Conservation (phyloP, 495 filamentous ascomycete species). For the Aspergillus avenaceus region DNA sequence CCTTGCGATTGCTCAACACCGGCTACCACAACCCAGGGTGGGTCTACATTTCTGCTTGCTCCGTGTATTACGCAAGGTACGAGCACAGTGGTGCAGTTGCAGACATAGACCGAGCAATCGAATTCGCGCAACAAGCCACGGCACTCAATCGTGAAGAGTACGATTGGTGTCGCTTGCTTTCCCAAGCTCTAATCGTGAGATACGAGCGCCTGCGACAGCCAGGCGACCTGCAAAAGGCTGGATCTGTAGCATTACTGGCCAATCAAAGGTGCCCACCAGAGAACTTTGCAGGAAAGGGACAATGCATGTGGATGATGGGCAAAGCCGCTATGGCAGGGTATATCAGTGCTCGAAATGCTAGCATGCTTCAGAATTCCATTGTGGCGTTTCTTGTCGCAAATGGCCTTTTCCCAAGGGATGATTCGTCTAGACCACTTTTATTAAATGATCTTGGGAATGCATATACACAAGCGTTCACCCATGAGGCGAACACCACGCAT, state of each 20-base stretch:
- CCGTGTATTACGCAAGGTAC: neutral
- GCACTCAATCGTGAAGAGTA: neutral
- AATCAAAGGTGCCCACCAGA: neutral
- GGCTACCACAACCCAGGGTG: neutral
- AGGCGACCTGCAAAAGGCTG: neutral
- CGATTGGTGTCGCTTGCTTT: neutral
- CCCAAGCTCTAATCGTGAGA: neutral
- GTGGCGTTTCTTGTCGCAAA: neutral
- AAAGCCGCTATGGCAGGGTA: neutral
- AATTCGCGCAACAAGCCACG: neutral
- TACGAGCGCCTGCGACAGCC: neutral
- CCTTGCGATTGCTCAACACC: neutral
- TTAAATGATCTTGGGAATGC: constrained; percentile 4
- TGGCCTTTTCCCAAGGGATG: neutral
- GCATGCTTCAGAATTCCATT: neutral
- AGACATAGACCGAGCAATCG: neutral
- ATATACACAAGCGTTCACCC: neutral
- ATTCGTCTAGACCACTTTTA: neutral
- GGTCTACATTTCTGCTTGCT: neutral
- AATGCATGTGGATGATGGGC: neutral
- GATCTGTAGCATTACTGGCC: neutral
- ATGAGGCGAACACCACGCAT: neutral
- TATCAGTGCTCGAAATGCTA: neutral
- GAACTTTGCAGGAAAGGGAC: neutral
- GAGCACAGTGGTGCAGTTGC: neutral